phyloP scores from a whole-genome alignment of 805 yeast species.

The Sugiyamaella americana region DNA sequence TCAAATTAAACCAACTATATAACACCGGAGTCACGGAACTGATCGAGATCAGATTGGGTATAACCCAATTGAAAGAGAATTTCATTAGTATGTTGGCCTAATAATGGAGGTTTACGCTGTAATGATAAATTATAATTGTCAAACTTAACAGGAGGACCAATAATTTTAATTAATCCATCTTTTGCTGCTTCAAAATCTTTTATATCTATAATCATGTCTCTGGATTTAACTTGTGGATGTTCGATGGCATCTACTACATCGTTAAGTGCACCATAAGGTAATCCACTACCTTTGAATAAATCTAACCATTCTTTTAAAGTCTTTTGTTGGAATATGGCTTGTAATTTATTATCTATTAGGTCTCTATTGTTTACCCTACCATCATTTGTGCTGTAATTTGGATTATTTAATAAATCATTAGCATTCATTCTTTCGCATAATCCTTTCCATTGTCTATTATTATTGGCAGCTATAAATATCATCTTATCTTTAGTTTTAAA shows the following conservation, averaged over 20 bases:
- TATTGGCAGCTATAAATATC: constrained; percentile 37
- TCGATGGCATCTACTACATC: constrained; percentile 34
- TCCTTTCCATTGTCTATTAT: constrained; percentile 32
- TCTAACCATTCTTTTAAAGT: constrained; percentile 33
- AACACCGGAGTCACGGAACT: background rate
- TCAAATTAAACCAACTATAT: too few species aligned
- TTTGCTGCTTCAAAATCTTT: constrained; percentile 28
- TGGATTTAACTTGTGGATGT: constrained; percentile 33
- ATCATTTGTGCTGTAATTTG: constrained; percentile 30
- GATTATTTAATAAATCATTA: constrained; percentile 30
- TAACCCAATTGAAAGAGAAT: constrained; percentile 26
- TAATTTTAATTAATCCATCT: constrained; percentile 31
- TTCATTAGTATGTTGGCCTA: constrained; percentile 20
- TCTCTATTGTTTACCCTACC: constrained; percentile 31
- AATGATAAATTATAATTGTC: constrained; percentile 18
- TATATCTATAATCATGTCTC: constrained; percentile 30
- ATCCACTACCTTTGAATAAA: constrained; percentile 27
- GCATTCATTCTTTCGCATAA: constrained; percentile 29
- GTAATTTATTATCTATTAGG: constrained; percentile 27
- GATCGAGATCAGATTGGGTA: background rate
- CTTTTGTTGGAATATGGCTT: constrained; percentile 22
- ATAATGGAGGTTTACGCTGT: background rate
- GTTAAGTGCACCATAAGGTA: constrained; percentile 37
- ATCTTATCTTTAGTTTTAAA: constrained; percentile 31
- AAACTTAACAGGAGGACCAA: constrained; percentile 34